Evolutionary conservation across 202 grass and related monocot genomes (phyloP).

Genomic region (Panicum hallii): DNA sequence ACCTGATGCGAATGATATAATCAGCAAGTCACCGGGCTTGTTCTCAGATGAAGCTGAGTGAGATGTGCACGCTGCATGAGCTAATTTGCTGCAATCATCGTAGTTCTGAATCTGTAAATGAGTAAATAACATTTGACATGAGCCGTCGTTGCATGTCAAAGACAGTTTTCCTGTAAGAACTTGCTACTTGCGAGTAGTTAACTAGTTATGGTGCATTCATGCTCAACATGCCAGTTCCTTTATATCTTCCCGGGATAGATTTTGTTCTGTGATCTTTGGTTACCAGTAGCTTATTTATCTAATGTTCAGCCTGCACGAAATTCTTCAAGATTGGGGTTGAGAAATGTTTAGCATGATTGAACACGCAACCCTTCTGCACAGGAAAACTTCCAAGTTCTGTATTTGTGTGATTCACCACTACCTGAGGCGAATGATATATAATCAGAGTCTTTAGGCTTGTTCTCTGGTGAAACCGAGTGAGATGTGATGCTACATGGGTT

Average conservation of each 20-base stretch:
- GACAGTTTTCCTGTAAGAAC: slow-evolving; percentile 32
- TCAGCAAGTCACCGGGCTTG: slow-evolving; percentile 63
- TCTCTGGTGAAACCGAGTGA: too few relatives aligned
- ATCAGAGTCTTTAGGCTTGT: too few relatives aligned
- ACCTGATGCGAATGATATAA: slow-evolving; percentile 74
- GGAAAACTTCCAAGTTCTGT: background rate
- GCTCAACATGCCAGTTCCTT: background rate
- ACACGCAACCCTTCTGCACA: background rate
- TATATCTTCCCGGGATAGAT: background rate
- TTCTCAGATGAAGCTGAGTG: slow-evolving; percentile 50
- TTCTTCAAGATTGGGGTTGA: background rate
- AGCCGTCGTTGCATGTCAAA: background rate
- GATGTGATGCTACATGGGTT: too few relatives aligned
- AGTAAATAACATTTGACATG: slow-evolving; percentile 25
- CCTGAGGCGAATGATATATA: too few relatives aligned
- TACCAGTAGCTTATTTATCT: background rate
- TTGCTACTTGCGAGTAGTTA: slow-evolving; percentile 32
- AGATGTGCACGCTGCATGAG: background rate
- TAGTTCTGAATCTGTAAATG: slow-evolving; percentile 35
- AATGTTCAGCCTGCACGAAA: background rate
- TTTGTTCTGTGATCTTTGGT: background rate
- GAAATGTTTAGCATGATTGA: background rate
- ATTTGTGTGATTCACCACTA: background rate
- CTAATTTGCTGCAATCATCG: slow-evolving; percentile 8
- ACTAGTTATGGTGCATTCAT: slow-evolving; percentile 23